Percentiles rank a stretch among this genome's conserved stretches.
Conservation (phyloP, 2,329 filamentous ascomycete genomes). For the Nannizziopsis arthrosporioides region DNA sequence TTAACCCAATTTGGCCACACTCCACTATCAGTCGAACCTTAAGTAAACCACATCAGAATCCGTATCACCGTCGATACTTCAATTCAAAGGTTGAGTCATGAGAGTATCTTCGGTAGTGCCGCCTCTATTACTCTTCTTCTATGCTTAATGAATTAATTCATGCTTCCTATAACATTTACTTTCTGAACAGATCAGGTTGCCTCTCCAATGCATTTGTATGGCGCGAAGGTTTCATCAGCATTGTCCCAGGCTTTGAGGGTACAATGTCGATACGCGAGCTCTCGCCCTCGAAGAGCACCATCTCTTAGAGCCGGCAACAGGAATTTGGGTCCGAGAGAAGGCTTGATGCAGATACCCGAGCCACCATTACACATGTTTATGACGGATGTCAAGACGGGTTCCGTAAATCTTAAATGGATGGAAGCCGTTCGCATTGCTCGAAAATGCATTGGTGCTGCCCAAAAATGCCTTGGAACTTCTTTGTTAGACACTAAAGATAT, state of each 20-base stretch:
- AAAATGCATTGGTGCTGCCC: slow-evolving; percentile 4
- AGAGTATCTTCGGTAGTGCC: too few species aligned
- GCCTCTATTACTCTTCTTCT: background rate
- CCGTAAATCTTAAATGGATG: background rate
- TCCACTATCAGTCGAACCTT: too few species aligned
- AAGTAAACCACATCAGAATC: too few species aligned
- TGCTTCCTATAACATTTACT: too few species aligned
- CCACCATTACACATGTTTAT: slow-evolving; percentile 3
- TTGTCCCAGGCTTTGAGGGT: background rate
- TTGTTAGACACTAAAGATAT: background rate
- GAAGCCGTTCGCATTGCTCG: slow-evolving; percentile 8
- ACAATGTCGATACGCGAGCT: slow-evolving; percentile 2
- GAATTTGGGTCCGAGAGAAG: background rate
- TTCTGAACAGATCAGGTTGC: too few species aligned
- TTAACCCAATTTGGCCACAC: too few species aligned
- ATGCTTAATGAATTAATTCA: too few species aligned
- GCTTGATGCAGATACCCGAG: background rate
- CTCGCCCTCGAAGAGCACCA: background rate
- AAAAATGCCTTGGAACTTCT: background rate
- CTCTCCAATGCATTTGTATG: background rate
- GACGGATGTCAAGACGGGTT: background rate
- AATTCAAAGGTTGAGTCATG: too few species aligned
- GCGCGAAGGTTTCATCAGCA: background rate
- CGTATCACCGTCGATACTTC: too few species aligned
- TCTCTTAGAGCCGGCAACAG: background rate